A percentile compares a stretch with the other conserved stretches of the same genome.
Conservation (phyloP, 1,284 basidiomycete genomes). For the Ceratobasidium sp. region DNA sequence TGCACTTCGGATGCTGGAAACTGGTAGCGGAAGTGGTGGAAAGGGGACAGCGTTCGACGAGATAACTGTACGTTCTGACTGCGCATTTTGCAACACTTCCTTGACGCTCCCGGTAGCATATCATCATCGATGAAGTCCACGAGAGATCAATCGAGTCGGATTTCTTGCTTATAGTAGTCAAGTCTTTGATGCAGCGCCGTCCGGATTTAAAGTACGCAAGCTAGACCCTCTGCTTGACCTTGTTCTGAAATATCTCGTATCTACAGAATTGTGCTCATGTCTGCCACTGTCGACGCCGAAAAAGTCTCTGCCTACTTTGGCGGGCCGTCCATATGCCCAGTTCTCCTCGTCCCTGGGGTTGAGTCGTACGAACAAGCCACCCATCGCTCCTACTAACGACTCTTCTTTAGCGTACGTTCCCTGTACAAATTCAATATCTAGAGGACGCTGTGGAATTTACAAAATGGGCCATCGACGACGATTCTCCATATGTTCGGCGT, state of each 20-base stretch:
- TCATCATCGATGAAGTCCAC: constrained; percentile 91
- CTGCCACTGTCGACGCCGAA: constrained; percentile 94
- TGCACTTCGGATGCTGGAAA: constrained; percentile 95
- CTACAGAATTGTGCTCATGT: constrained; percentile 92
- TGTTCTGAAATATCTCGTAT: background rate
- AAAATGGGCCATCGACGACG: constrained; percentile 85
- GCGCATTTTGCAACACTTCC: constrained; percentile 1
- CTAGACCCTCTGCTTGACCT: background rate
- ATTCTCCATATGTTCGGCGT: constrained; percentile 84
- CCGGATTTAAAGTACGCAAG: constrained; percentile 80
- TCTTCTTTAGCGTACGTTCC: constrained; percentile 78
- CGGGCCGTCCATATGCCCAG: constrained; percentile 71
- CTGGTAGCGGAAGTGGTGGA: constrained; percentile 71
- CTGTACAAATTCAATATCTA: constrained; percentile 87
- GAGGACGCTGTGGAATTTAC: constrained; percentile 94
- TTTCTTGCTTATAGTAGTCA: constrained; percentile 95
- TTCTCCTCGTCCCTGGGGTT: constrained; percentile 85
- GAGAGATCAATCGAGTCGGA: constrained; percentile 98
- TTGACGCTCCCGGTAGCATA: constrained; percentile 63
- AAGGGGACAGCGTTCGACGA: constrained; percentile 88
- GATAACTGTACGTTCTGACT: constrained; percentile 75
- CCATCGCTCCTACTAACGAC: background rate
- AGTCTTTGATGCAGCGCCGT: constrained; percentile 83
- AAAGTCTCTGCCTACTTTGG: constrained; percentile 96
- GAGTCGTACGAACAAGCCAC: background rate